Evolutionary conservation across 148 eudicot genomes (phyloP).

Genomic region (Spergularia marina): DNA sequence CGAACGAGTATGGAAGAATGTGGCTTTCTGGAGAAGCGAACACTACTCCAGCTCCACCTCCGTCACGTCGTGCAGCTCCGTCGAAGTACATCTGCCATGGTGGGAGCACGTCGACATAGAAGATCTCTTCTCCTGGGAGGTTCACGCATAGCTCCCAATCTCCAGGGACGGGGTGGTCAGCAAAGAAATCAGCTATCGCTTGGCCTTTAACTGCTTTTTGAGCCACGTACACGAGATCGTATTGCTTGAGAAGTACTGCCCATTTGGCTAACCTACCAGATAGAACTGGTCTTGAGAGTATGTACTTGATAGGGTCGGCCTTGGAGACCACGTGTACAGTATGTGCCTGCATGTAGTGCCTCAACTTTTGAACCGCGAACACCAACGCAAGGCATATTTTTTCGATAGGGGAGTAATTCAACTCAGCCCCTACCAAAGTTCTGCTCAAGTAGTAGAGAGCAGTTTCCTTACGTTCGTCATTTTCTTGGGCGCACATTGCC

Average conservation of each 20-base stretch:
- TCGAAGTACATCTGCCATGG: background rate
- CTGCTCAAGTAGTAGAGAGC: constrained; percentile 1
- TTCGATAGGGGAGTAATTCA: background rate
- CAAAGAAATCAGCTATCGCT: background rate
- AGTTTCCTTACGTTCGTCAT: background rate
- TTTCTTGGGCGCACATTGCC: background rate
- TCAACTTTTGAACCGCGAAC: background rate
- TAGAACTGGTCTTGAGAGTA: background rate
- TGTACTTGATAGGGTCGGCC: background rate
- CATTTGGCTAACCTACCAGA: background rate
- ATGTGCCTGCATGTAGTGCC: constrained; percentile 3
- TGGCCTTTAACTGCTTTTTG: background rate
- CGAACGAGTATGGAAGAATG: too few relatives aligned
- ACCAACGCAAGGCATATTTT: background rate
- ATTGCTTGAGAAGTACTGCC: background rate
- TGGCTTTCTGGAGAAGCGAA: background rate
- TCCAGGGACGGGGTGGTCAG: background rate
- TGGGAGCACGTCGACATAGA: background rate
- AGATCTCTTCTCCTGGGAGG: background rate
- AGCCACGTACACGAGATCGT: background rate
- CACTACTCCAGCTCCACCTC: background rate
- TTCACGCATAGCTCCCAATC: background rate
- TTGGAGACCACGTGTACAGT: background rate
- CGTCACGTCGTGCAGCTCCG: background rate
- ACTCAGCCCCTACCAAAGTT: background rate